Base-by-base conservation (phyloP, 2,329 filamentous ascomycete species). In the Huntiella savannae region DNA sequence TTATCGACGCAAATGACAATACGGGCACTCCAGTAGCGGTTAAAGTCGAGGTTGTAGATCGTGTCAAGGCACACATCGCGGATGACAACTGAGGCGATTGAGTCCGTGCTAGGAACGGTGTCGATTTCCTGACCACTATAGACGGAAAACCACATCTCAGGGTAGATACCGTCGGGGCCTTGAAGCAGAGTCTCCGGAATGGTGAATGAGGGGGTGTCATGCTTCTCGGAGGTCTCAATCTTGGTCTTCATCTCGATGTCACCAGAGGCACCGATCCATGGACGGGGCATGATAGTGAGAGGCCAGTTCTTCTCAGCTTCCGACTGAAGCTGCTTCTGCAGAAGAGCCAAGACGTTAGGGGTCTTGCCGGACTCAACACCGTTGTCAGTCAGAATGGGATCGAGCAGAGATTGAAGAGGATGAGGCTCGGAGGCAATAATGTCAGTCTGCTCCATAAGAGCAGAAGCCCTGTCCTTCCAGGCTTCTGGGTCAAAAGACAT, bases 1-100 rank as follows among this genome's bases (percentile, higher is more conserved):
- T 83, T 92, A 60, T 98, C 91, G 33, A 95, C 70, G 55, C 96
- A 87, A 56, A 95, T 93, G 33, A 98, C 66, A 55, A 85, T 91
- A 49, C 86, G 84, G 35, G 91, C 88, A 0, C 82, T 80, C 33
- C 79, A 73, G 54, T 86, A 83, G 51, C 91, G 79, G 62, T 96
- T 98, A 66, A 85, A 94, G 63, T 96, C 76, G 12, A 98, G 70
- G 44, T 85, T 79, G 58, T 95, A 95, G 62, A 98, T 91, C 0
- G 87, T 95, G 59, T 98, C 91, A 35, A 84, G 71, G 47, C 96
- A 71, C 1, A 77, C 77, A 59, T 98, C 91, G 41, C 91, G 77
- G 49, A 98, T 71, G 35, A 98, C 65, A 5, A 80, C 86, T 1
- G 86, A 78, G 1, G 87, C 79, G 55, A 95, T 79, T 57, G 78